These are phyloP conservation scores for Marasmius sp. DNA, from an alignment of 1,284 basidiomycete genomes.

Conservation along the genomic window DNA sequence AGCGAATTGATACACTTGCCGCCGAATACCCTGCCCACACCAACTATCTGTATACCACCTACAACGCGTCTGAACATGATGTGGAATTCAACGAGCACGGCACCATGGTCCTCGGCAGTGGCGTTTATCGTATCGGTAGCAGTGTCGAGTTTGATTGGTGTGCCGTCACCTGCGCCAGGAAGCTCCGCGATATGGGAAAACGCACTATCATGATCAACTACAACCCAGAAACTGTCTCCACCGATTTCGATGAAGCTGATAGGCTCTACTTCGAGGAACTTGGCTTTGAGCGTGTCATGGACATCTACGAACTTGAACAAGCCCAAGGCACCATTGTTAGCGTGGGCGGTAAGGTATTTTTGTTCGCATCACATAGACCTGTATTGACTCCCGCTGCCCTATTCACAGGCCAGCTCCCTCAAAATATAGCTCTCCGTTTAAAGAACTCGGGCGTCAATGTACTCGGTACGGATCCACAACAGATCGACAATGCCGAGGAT, in stretches of 20 bases:
- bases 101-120: conserved; percentile 98
- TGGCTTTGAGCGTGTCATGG: conserved; percentile 98
- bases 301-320: conserved; percentile 97
- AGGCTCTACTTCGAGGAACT: conserved; percentile 98
- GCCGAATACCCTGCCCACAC: conserved; percentile 99
- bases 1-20: conserved; percentile 98
- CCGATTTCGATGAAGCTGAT: conserved; percentile 99
- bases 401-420: conserved; percentile 81
- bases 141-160: conserved; percentile 99
- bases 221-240: conserved; percentile 99
- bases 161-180: conserved; percentile 95
- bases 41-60: conserved; percentile 99
- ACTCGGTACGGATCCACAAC: conserved; percentile 92
- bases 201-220: conserved; percentile 99
- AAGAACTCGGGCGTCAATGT: conserved; percentile 92
- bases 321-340: conserved; percentile 94
- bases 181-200: conserved; percentile 88
- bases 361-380: background rate
- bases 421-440: conserved; percentile 97
- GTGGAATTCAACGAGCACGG: conserved; percentile 96
- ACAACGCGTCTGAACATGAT: conserved; percentile 96
- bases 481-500: conserved; percentile 98
- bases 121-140: conserved; percentile 97
- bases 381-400: background rate
- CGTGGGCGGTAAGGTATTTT: conserved; percentile 78